Base-by-base conservation (phyloP, 352 stramenopile genomes). In the Pythium monospermum region DNA sequence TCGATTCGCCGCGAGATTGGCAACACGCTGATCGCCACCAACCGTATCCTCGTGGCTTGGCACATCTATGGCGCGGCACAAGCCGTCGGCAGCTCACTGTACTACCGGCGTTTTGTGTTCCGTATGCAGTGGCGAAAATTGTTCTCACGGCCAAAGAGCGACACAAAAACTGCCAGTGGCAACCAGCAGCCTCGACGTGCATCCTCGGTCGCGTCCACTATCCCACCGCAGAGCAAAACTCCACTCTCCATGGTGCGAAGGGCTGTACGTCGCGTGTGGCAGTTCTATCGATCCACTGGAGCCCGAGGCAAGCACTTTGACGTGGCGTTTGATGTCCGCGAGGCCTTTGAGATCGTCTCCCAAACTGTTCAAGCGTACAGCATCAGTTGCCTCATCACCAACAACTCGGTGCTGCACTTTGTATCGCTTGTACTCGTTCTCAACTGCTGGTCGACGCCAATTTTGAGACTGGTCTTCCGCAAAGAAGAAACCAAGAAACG, bases 391-490 rank as follows among this genome's bases (percentile, higher is more conserved):
- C 30, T 64, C 10, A 58, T 64, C 43, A 54, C 56, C n/a, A 64
- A 58, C 44, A 26, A 44, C 27, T 53, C 48, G 26, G 42, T 64
- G 32, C 36, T 58, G 8, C 56, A 64, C 43, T 57, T 57, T 43
- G 56, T 64, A 27, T 33, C 49, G 15, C 21, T 57, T 33, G 35
- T 64, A 4, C 38, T 64, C 21, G 49, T 64, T 18, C 48, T 64
- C 49, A 64, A 64, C 26, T 64, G 56, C 42, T 64, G 56, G 56
- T 64, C 56, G 3, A 64, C 56, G 21, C 56, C 56, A 1, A 21
- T 64, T n/a, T 27, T 64, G 3, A 47, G 36, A 5, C 28, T 53
- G 18, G 3, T 45, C 0, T 45, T 65, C 30, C 19, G 38, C 1
- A 40, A 36, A 1, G 32, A 65, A 16, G 46, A 58, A 16, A 31